Conservation (phyloP, 1,139 yeast genomes). For the Hansenula sp. region DNA sequence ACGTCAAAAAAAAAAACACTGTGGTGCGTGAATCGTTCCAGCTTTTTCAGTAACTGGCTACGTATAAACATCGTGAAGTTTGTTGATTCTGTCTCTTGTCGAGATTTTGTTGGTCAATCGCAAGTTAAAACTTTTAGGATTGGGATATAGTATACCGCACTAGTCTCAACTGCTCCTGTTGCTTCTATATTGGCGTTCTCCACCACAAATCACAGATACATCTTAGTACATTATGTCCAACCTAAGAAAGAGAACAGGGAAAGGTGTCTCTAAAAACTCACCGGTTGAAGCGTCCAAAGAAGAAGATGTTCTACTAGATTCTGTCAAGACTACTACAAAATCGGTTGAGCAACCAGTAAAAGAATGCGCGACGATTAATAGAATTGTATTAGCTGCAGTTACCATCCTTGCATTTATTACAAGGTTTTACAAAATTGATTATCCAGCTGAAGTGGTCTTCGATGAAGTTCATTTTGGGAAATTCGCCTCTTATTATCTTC, state of each 20-base stretch:
- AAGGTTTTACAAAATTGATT: conserved; percentile 67
- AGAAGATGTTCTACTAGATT: background rate
- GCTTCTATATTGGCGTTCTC: too few species aligned
- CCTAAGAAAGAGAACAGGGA: conserved; percentile 3
- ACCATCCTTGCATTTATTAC: conserved; percentile 66
- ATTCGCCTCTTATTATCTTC: conserved; percentile 84
- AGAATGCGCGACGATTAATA: conserved; percentile 28
- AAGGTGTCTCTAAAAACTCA: background rate
- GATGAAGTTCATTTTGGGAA: conserved; percentile 99
- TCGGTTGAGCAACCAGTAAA: background rate
- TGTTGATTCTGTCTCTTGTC: too few species aligned
- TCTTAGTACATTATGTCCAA: conserved; percentile 1
- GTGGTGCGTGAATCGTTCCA: too few species aligned
- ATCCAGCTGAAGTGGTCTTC: conserved; percentile 87
- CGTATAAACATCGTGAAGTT: too few species aligned
- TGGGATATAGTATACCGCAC: too few species aligned
- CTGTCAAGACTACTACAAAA: background rate
- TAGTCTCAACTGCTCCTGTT: too few species aligned
- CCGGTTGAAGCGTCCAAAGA: background rate
- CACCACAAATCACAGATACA: too few species aligned
- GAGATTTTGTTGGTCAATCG: too few species aligned
- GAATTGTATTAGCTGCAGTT: conserved; percentile 41
- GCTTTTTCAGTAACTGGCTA: too few species aligned
- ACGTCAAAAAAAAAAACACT: conserved; percentile 1
- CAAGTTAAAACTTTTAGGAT: too few species aligned